phyloP scores from a whole-genome alignment of 805 yeast genomes.

The Candida taoyuanica region DNA sequence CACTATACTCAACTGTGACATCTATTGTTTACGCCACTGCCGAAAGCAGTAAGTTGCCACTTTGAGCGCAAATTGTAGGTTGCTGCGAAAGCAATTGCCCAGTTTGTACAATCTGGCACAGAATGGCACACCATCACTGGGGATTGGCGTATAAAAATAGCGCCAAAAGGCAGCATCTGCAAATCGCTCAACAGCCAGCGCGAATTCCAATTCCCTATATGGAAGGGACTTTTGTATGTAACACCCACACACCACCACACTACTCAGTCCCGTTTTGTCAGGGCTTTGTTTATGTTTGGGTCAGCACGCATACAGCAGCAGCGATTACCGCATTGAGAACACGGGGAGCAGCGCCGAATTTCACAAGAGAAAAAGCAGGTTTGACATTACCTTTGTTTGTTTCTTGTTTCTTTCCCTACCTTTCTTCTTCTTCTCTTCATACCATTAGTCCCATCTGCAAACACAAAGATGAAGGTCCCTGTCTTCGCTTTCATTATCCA shows the following conservation, averaged over 20 bases:
- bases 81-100: too few species aligned
- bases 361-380: conserved; percentile 2
- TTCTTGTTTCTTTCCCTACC: neutral
- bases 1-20: too few species aligned
- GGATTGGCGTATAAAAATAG: neutral
- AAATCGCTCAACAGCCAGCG: neutral
- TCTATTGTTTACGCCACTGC: too few species aligned
- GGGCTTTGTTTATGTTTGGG: conserved; percentile 8
- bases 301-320: conserved; percentile 2
- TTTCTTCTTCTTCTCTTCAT: too few species aligned
- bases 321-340: conserved; percentile 5
- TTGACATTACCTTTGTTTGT: neutral
- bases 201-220: neutral
- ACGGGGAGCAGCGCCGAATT: conserved; percentile 12
- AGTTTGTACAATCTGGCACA: neutral
- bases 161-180: neutral
- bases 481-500: conserved; percentile 13
- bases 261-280: conserved; percentile 1
- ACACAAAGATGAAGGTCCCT: conserved; percentile 13
- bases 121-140: neutral
- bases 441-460: neutral
- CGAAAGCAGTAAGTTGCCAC: too few species aligned
- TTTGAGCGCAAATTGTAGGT: too few species aligned
- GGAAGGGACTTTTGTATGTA: neutral
- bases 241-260: neutral